Conservation (phyloP, 169 alveolate genomes). For the Eimeria acervulina region DNA sequence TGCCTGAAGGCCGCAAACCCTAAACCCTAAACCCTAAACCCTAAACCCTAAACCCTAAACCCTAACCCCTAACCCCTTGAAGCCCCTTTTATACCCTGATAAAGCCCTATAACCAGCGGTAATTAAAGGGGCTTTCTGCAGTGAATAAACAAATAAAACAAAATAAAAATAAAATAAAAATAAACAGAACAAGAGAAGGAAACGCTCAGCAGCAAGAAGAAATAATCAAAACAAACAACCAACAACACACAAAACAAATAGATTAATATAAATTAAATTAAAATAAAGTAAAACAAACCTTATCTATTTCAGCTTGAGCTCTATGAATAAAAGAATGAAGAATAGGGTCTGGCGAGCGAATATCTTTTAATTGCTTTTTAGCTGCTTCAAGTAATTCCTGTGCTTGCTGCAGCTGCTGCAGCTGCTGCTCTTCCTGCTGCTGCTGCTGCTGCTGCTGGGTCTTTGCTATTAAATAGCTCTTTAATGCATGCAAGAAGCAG, state of each 20-base stretch:
- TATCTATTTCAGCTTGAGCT: not conserved
- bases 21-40: not conserved
- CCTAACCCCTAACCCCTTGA: not conserved
- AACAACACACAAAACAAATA: not conserved
- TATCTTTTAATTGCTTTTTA: not conserved
- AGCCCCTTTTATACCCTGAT: no score
- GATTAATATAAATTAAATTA: not conserved
- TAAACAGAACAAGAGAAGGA: no score
- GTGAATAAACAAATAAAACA: no score
- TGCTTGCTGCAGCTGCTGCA: constrained; percentile 13
- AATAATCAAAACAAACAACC: not conserved
- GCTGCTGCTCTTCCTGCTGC: no score
- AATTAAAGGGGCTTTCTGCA: no score
- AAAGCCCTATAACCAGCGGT: no score
- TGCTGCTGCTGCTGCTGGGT: constrained; percentile 2
- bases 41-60: not conserved
- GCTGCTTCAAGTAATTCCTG: not conserved
- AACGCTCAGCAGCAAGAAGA: not conserved
- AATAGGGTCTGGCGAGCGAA: not conserved
- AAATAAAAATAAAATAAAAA: no score
- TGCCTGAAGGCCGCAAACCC: constrained; percentile 61
- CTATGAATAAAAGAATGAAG: not conserved
- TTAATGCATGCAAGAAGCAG: not conserved
- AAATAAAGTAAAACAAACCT: not conserved
- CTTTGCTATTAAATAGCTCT: not conserved